These are phyloP conservation scores for Cryptococcus sp. DNA, from an alignment of 1,284 basidiomycete species.

Conservation along the genomic window DNA sequence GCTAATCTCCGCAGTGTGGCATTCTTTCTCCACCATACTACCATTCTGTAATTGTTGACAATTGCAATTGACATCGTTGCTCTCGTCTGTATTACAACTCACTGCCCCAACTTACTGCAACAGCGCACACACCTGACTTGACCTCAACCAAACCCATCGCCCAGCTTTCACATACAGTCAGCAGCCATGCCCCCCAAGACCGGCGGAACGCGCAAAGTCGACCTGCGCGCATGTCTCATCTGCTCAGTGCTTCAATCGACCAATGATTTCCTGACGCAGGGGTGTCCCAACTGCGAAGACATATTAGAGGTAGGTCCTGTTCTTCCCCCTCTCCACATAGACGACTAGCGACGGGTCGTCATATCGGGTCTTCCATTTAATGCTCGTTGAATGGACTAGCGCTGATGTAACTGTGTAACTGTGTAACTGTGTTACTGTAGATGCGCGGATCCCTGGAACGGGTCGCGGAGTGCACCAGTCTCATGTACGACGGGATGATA, in stretches of 20 bases:
- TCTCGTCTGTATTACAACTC: too few species aligned
- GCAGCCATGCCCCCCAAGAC: slow-evolving; percentile 34
- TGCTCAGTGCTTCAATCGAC: slow-evolving; percentile 88
- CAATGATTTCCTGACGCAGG: slow-evolving; percentile 77
- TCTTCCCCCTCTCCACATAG: background rate
- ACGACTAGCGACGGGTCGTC: too few species aligned
- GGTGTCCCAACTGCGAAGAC: slow-evolving; percentile 97
- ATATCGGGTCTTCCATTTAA: too few species aligned
- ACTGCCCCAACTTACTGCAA: background rate
- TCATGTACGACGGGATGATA: slow-evolving; percentile 90
- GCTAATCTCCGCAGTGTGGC: slow-evolving; percentile 5
- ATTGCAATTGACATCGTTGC: background rate
- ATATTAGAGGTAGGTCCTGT: slow-evolving; percentile 72
- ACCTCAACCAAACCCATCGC: background rate
- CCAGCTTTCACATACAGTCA: too few species aligned
- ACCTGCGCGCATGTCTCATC: slow-evolving; percentile 84
- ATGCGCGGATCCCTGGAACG: slow-evolving; percentile 86
- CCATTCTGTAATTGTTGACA: background rate
- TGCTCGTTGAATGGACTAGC: background rate
- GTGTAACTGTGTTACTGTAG: slow-evolving; percentile 55
- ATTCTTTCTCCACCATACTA: background rate
- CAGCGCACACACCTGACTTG: background rate
- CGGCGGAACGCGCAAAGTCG: slow-evolving; percentile 27
- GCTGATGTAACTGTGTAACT: too few species aligned
- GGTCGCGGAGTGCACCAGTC: slow-evolving; percentile 86